Conservation (phyloP, 208 protist genomes). For the Trypanosoma conorhini region DNA sequence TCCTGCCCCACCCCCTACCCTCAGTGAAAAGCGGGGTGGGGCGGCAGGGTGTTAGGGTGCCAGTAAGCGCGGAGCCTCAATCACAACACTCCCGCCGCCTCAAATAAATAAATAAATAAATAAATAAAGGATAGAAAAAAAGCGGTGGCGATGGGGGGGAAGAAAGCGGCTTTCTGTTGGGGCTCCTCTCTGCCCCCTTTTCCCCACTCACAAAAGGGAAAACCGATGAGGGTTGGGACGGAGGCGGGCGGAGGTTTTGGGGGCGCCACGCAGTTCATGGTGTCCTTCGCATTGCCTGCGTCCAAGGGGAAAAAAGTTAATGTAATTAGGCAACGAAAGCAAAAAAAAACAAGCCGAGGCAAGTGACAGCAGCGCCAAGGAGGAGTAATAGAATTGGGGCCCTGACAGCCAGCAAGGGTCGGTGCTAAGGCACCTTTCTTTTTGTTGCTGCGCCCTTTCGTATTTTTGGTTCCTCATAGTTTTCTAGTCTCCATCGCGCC, state of each 20-base stretch:
- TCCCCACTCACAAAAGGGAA: background rate
- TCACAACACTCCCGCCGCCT: background rate
- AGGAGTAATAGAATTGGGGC: too few relatives aligned
- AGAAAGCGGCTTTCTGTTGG: background rate
- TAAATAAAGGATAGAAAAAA: conserved; percentile 1
- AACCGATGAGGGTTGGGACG: background rate
- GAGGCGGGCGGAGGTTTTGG: background rate
- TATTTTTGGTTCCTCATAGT: too few relatives aligned
- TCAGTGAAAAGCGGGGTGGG: background rate
- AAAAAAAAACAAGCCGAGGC: too few relatives aligned
- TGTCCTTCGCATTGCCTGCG: background rate
- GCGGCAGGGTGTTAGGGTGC: background rate
- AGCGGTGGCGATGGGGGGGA: too few relatives aligned
- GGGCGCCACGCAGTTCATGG: background rate
- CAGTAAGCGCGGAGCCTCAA: background rate
- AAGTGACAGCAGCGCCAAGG: too few relatives aligned
- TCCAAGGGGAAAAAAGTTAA: too few relatives aligned
- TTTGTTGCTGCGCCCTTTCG: too few relatives aligned
- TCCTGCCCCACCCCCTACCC: background rate
- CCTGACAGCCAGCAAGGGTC: too few relatives aligned
- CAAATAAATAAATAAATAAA: background rate
- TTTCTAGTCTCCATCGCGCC: too few relatives aligned
- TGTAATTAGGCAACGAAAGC: background rate
- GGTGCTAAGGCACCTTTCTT: too few relatives aligned
- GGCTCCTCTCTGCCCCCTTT: background rate